These are phyloP conservation scores for Benincasa hispida DNA, from an alignment of 306 rosid species.

Conservation along the genomic window DNA sequence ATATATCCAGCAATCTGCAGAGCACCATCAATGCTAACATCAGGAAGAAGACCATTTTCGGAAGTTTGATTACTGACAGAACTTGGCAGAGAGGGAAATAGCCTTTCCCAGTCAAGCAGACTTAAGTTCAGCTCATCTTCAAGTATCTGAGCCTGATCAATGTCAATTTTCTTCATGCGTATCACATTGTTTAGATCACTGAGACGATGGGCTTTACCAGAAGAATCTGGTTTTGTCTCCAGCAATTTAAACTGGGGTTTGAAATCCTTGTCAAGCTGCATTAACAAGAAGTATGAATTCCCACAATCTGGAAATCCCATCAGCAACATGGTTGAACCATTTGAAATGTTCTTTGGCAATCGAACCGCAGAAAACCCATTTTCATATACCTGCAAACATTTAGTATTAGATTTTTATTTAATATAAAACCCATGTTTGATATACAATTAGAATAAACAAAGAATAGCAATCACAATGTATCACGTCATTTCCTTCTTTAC, in stretches of 20 bases:
- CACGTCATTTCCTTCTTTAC: constrained; percentile 9
- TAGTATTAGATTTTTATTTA: neutral
- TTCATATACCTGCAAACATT: constrained; percentile 63
- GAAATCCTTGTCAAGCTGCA: constrained; percentile 91
- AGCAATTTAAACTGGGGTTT: constrained; percentile 81
- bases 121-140: constrained; percentile 85
- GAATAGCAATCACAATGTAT: constrained; percentile 6
- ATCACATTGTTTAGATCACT: constrained; percentile 49
- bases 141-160: constrained; percentile 72
- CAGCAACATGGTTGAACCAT: constrained; percentile 62
- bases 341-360: constrained; percentile 54
- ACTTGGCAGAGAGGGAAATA: constrained; percentile 33
- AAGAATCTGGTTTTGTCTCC: constrained; percentile 53
- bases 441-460: constrained; percentile 4
- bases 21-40: constrained; percentile 39
- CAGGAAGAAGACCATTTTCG: constrained; percentile 43
- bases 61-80: constrained; percentile 36
- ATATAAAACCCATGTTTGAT: constrained; percentile 1
- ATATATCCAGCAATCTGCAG: constrained; percentile 46
- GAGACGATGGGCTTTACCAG: constrained; percentile 46
- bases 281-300: constrained; percentile 65
- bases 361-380: constrained; percentile 60
- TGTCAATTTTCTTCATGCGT: constrained; percentile 61
- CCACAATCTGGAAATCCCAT: constrained; percentile 97
- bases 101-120: constrained; percentile 67